A percentile compares a stretch with the other conserved stretches of the same genome.
Evolutionary conservation across 148 eudicot genomes (phyloP).

Genomic region (Rhododendron vialii): DNA sequence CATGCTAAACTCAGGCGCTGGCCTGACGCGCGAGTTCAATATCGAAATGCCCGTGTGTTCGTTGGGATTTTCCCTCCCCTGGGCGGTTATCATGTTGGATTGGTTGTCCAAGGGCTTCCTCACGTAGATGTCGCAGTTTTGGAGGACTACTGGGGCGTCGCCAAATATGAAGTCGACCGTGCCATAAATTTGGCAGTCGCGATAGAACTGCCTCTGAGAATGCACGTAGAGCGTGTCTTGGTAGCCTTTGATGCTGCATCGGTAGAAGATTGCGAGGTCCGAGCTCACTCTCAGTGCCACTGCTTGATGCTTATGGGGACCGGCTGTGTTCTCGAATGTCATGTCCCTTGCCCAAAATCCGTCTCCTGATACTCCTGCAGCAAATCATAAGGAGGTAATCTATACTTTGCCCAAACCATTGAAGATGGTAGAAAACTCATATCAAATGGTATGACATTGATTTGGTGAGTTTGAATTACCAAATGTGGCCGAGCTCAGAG

Average conservation of each 20-base stretch:
- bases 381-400: no score
- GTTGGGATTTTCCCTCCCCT: constrained; percentile 40
- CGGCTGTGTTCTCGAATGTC: constrained; percentile 67
- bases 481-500: constrained; percentile 57
- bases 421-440: neutral
- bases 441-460: neutral
- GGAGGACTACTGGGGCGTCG: constrained; percentile 49
- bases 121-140: constrained; percentile 63
- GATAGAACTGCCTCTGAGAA: constrained; percentile 62
- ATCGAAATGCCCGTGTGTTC: constrained; percentile 62
- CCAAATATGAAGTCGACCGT: constrained; percentile 75
- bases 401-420: no score
- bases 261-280: constrained; percentile 53
- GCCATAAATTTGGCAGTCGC: constrained; percentile 69
- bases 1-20: constrained; percentile 31
- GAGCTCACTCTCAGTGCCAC: constrained; percentile 56
- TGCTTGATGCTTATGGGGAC: constrained; percentile 64
- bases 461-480: constrained; percentile 14
- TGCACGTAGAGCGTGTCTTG: constrained; percentile 61
- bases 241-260: constrained; percentile 57
- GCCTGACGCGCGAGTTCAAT: constrained; percentile 34
- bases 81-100: constrained; percentile 59
- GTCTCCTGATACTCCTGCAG: constrained; percentile 48
- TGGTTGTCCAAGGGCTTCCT: constrained; percentile 49
- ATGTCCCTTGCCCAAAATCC: constrained; percentile 75